A percentile compares a stretch with the other conserved stretches of the same genome.
Evolutionary conservation across 345 rosid species (phyloP).

Genomic region (Garcia nutans): DNA sequence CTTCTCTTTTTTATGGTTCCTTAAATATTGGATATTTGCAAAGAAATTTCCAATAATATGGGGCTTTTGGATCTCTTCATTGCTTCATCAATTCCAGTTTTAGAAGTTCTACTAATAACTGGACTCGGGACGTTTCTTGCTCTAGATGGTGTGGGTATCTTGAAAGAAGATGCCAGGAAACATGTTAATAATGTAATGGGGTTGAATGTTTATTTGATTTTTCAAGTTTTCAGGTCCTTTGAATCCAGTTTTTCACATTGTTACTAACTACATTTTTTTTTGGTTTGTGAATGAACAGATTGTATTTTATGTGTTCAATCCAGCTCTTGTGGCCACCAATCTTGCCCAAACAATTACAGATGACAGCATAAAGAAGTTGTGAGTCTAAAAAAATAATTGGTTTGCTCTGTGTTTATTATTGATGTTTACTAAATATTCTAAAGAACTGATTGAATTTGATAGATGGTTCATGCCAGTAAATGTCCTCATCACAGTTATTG

Average conservation of each 20-base stretch:
- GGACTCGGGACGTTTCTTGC: constrained; percentile 62
- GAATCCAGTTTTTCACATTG: too few relatives aligned
- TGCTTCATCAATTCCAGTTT: constrained; percentile 55
- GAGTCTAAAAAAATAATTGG: constrained; percentile 15
- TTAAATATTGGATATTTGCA: background rate
- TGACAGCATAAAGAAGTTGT: constrained; percentile 51
- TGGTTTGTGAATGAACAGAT: constrained; percentile 28
- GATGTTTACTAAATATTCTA: background rate
- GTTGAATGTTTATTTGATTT: background rate
- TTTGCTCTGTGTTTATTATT: background rate
- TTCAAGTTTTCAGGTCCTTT: background rate
- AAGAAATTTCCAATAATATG: constrained; percentile 24
- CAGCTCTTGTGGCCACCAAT: constrained; percentile 52
- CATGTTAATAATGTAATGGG: constrained; percentile 50
- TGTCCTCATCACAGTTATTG: constrained; percentile 33
- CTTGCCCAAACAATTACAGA: constrained; percentile 50
- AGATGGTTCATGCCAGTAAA: constrained; percentile 52
- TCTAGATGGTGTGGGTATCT: constrained; percentile 43
- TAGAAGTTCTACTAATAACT: constrained; percentile 54
- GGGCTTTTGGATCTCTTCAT: constrained; percentile 54
- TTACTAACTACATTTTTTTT: background rate
- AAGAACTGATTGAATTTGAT: background rate
- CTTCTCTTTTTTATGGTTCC: background rate
- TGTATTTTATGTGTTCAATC: constrained; percentile 60
- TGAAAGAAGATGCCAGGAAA: constrained; percentile 53